Base-by-base conservation (phyloP, 176 grass and related monocot species). In the Secale cereale region DNA sequence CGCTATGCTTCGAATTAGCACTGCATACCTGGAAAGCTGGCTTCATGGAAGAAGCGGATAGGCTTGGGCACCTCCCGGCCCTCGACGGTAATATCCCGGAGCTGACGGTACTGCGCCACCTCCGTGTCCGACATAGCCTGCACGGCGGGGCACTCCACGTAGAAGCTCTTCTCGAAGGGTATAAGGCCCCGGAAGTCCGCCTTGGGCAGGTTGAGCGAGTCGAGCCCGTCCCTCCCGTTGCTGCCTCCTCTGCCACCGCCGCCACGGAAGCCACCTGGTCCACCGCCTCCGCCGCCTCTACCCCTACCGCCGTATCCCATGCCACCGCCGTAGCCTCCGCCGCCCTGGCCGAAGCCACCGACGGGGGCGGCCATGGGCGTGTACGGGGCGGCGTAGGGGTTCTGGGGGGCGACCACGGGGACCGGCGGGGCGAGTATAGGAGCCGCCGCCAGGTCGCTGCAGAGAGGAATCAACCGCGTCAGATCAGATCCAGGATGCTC, bases 151-250 rank as follows among this genome's bases (percentile, higher is more conserved):
- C 78, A 78, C 79, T 99, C 97, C 33, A 99, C 78, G 52, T 99
- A 99, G 48, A 99, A 99, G 70, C 94, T 91, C 88, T 99, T 99
- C 90, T 96, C 90, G 48, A 99, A 99, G 22, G 97, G 97, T 72
- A 88, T 92, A 23, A 99, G 82, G 65, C 86, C 86, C 4, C 84
- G 88, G 62, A 99, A 99, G 80, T 99, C 88, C 60, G 92, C 91
- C 59, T 89, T 99, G 3, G 92, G 91, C 60, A 99, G 79, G 26
- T 76, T 37, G 37, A 99, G 61, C 43, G 77, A 85, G 63, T 99
- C 86, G 30, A 99, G 84, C 40, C 89, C 86, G 64, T 99, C 91
- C 83, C 75, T 92, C 35, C 87, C 83, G 59, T 91, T 90, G 8
- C 83, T 39, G 3, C 88, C 92, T 59, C 87, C 89, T 54, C 88